A percentile compares a stretch with the other conserved stretches of the same genome.
Conservation (phyloP, 2,329 filamentous ascomycete species). For the Xylariales sp. region DNA sequence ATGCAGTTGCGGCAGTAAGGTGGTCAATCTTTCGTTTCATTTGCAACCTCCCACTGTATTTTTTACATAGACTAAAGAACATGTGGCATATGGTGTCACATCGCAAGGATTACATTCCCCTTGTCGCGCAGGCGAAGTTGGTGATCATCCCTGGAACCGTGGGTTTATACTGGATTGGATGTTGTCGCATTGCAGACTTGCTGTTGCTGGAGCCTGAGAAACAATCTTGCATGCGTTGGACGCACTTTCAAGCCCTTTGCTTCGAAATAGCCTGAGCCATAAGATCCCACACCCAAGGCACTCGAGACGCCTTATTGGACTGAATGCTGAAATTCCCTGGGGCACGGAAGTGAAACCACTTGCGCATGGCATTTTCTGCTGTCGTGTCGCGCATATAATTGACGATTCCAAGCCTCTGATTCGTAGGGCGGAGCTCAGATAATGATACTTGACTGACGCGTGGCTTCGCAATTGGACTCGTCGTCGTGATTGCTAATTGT, state of each 20-base stretch:
- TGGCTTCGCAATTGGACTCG: slow-evolving; percentile 51
- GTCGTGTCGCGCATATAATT: slow-evolving; percentile 30
- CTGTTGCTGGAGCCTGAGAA: too few relatives aligned
- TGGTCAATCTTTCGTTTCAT: too few relatives aligned
- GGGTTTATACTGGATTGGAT: too few relatives aligned
- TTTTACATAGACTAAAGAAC: too few relatives aligned
- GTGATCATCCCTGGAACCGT: too few relatives aligned
- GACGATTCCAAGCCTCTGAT: slow-evolving; percentile 31
- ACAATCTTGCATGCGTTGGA: too few relatives aligned
- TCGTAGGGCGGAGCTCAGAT: slow-evolving; percentile 27
- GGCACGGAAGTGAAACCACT: slow-evolving; percentile 33
- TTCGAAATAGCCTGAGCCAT: slow-evolving; percentile 22
- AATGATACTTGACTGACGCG: slow-evolving; percentile 32
- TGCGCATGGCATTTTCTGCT: slow-evolving; percentile 22
- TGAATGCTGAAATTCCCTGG: slow-evolving; percentile 32
- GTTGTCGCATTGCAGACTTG: too few relatives aligned
- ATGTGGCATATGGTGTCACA: too few relatives aligned
- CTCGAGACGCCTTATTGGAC: slow-evolving; percentile 21
- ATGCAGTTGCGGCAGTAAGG: too few relatives aligned
- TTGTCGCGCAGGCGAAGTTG: too few relatives aligned
- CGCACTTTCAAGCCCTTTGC: neutral
- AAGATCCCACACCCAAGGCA: slow-evolving; percentile 33
- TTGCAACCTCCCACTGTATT: too few relatives aligned
- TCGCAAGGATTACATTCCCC: too few relatives aligned
- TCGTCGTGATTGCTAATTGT: slow-evolving; percentile 48